Conservation (phyloP, 495 filamentous ascomycete species). For the Cryomyces antarcticus region DNA sequence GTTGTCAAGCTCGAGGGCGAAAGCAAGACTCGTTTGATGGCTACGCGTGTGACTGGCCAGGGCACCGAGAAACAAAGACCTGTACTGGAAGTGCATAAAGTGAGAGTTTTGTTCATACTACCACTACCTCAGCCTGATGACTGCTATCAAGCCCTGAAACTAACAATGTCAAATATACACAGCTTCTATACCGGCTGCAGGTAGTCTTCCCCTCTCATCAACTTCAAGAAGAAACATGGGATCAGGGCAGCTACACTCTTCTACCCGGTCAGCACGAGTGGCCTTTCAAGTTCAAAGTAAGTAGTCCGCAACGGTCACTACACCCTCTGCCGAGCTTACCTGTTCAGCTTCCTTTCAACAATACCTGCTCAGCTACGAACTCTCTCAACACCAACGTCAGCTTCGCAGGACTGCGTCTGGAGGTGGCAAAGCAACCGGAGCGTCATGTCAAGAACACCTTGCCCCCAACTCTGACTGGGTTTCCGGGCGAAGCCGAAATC, state of each 20-base stretch:
- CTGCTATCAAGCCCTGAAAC: neutral
- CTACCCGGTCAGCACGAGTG: conserved; percentile 67
- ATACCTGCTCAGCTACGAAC: conserved; percentile 41
- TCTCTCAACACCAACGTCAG: conserved; percentile 32
- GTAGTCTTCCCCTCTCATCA: conserved; percentile 41
- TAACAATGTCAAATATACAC: neutral
- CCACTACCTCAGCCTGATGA: neutral
- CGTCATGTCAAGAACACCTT: conserved; percentile 69
- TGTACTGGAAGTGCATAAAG: conserved; percentile 63
- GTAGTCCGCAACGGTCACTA: neutral
- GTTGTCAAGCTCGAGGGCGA: conserved; percentile 91
- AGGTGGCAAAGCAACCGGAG: conserved; percentile 28
- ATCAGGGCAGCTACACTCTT: conserved; percentile 33
- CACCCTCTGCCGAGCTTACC: neutral
- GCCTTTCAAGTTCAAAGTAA: conserved; percentile 72
- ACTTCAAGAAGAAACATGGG: conserved; percentile 23
- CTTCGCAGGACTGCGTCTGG: conserved; percentile 32
- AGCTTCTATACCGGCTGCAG: conserved; percentile 47
- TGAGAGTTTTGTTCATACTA: conserved; percentile 12
- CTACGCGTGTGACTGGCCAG: conserved; percentile 18
- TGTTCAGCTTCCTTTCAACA: conserved; percentile 65
- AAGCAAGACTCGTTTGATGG: conserved; percentile 40
- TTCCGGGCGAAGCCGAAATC: conserved; percentile 70
- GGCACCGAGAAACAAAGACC: conserved; percentile 33
- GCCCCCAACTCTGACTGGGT: conserved; percentile 67